Evolutionary conservation across 2,329 filamentous ascomycete species (phyloP), one percentile per base, ranked within the genome.

Genomic region (Penicillium sp.): DNA sequence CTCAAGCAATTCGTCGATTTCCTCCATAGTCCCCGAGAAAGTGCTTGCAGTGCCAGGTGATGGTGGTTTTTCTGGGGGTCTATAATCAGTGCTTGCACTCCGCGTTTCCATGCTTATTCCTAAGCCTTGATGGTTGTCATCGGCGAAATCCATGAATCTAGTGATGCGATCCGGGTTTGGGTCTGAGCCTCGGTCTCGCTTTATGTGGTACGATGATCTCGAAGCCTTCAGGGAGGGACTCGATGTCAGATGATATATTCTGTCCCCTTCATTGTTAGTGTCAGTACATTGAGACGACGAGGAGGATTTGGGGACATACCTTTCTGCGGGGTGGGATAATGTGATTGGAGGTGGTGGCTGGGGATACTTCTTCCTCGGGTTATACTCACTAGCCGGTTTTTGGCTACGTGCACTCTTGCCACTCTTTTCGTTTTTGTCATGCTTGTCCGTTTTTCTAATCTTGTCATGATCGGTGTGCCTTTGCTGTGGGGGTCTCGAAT

Each of bases 1-100:
- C 10, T 51, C 41, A 17, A 55, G 41, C 35, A 60, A 9, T 27
- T 52, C 36, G 15, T 58, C 36, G 10, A 58, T 43, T n/a, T 38
- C 42, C 21, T 58, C 50, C 4, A 29, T 9, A 1, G 27, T 17
- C 13, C 17, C n/a, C 8, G 13, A 29, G n/a, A 21, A 15, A 35
- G 35, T 13, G n/a, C 49, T 48, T 25, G 35, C 31, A 7, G 12
- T 25, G 25, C 12, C 29, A 17, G 41, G 17, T 29, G 49, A 48
- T 2, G 21, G n/a, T n/a, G 51, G 15, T 1, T 8, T 35, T 6
- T 27, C 29, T 29, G 27, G 25, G 15, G 36, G 36, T 12, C 21
- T 13, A 49, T 23, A 36, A 9, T n/a, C 17, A 17, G 29, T 36
- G 6, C 17, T 45, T 13, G 17, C 39, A 19, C 21, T 36, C 17